Conservation (phyloP, 345 rosid species). For the Bretschneidera sinensis region DNA sequence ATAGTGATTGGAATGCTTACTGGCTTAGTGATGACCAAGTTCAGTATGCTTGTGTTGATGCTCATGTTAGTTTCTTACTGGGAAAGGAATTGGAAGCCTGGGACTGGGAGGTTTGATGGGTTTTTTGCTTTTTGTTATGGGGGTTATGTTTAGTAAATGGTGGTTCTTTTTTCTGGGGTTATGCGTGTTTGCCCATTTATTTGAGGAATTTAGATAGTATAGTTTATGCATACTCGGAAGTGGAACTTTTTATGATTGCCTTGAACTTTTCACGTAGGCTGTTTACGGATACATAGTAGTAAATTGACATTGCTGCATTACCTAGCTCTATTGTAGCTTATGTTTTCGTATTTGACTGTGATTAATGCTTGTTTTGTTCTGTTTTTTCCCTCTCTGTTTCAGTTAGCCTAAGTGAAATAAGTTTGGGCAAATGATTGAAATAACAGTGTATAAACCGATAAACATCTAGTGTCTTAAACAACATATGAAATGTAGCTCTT, state of each 20-base stretch:
- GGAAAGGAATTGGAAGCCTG: slow-evolving; percentile 5
- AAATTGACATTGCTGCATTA: background rate
- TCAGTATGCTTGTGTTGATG: slow-evolving; percentile 21
- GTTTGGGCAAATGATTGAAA: too few species aligned
- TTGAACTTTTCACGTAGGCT: background rate
- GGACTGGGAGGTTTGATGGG: background rate
- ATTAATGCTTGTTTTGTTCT: too few species aligned
- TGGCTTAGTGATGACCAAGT: slow-evolving; percentile 9
- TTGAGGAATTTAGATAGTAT: too few species aligned
- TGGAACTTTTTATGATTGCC: background rate
- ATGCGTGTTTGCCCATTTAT: too few species aligned
- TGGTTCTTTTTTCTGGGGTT: too few species aligned
- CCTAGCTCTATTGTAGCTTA: background rate
- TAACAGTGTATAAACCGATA: too few species aligned
- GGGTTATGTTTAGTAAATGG: background rate
- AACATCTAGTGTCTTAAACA: too few species aligned
- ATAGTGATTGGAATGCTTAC: slow-evolving; percentile 12
- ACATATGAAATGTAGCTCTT: too few species aligned
- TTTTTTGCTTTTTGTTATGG: background rate
- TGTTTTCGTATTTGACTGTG: too few species aligned
- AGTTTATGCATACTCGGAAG: too few species aligned
- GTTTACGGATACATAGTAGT: background rate
- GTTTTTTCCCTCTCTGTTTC: too few species aligned
- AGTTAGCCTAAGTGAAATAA: too few species aligned
- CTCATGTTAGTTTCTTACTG: slow-evolving; percentile 10